Evolutionary conservation across 768 basidiomycete species (phyloP).

Genomic region (Naematelia encephala): DNA sequence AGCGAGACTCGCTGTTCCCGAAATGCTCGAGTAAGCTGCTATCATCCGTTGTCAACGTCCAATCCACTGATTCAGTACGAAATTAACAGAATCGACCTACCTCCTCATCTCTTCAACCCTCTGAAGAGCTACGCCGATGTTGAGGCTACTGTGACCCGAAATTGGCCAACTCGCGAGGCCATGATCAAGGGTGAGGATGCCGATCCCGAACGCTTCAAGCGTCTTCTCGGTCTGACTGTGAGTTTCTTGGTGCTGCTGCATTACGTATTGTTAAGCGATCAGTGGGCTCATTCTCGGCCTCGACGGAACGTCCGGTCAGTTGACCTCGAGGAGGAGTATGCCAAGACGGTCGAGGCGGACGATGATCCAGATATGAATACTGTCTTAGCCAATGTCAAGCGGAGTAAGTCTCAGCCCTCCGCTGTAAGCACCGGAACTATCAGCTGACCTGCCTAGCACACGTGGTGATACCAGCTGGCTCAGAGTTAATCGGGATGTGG

Average conservation of each 20-base stretch:
- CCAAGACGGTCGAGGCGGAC: constrained; percentile 24
- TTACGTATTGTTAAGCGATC: not conserved
- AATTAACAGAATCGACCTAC: constrained; percentile 35
- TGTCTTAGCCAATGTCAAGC: constrained; percentile 40
- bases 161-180: constrained; percentile 42
- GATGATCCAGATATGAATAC: constrained; percentile 38
- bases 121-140: constrained; percentile 37
- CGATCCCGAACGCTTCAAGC: constrained; percentile 38
- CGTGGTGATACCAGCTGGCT: constrained; percentile 42
- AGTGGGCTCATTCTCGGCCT: constrained; percentile 43
- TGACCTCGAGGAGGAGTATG: constrained; percentile 42
- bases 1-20: constrained; percentile 43
- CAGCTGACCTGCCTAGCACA: constrained; percentile 26
- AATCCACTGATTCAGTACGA: not conserved
- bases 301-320: constrained; percentile 31
- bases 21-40: constrained; percentile 44
- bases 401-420: constrained; percentile 27
- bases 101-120: constrained; percentile 29
- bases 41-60: not conserved
- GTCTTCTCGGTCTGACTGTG: constrained; percentile 40
- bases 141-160: constrained; percentile 32
- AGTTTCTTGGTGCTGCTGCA: constrained; percentile 5
- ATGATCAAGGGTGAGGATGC: constrained; percentile 38
- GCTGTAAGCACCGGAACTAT: not conserved
- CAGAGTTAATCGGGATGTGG: constrained; percentile 45